A percentile compares a stretch with the other conserved stretches of the same genome.
Evolutionary conservation across 2,329 filamentous ascomycete species (phyloP).

Genomic region (Nemania sp.): DNA sequence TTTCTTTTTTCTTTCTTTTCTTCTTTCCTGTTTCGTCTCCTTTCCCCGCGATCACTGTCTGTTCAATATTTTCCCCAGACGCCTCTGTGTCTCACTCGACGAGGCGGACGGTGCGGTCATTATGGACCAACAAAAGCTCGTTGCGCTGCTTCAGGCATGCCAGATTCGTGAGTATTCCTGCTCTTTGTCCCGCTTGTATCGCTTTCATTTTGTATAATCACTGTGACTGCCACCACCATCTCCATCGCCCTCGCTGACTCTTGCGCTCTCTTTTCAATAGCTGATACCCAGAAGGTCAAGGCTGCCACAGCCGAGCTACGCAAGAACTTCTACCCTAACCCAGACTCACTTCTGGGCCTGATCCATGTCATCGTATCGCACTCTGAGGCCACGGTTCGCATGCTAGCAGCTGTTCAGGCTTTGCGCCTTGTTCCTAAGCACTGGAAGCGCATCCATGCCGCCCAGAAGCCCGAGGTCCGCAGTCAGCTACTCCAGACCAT

Average conservation of each 20-base stretch:
- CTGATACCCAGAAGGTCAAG: constrained; percentile 88
- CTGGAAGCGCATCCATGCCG: constrained; percentile 73
- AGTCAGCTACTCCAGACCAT: constrained; percentile 83
- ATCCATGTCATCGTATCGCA: constrained; percentile 87
- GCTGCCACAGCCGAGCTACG: constrained; percentile 86
- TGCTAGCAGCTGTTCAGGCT: constrained; percentile 89
- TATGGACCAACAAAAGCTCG: constrained; percentile 84
- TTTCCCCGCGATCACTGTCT: background rate
- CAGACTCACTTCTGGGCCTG: constrained; percentile 81
- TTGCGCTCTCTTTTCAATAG: constrained; percentile 49
- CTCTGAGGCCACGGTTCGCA: constrained; percentile 71
- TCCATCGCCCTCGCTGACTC: constrained; percentile 39
- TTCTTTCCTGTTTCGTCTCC: background rate
- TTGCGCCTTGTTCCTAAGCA: constrained; percentile 81
- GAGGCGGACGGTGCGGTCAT: constrained; percentile 25
- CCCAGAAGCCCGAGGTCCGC: constrained; percentile 79
- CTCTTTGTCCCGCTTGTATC: background rate
- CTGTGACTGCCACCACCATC: background rate
- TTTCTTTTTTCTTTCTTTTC: background rate
- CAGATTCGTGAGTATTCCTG: constrained; percentile 71
- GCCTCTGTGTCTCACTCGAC: constrained; percentile 17
- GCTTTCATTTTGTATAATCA: background rate
- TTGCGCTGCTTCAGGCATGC: constrained; percentile 83
- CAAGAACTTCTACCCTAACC: constrained; percentile 88
- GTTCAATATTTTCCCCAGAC: constrained; percentile 9